Base-by-base conservation (phyloP, 495 filamentous ascomycete genomes). In the Neurospora intermedia region DNA sequence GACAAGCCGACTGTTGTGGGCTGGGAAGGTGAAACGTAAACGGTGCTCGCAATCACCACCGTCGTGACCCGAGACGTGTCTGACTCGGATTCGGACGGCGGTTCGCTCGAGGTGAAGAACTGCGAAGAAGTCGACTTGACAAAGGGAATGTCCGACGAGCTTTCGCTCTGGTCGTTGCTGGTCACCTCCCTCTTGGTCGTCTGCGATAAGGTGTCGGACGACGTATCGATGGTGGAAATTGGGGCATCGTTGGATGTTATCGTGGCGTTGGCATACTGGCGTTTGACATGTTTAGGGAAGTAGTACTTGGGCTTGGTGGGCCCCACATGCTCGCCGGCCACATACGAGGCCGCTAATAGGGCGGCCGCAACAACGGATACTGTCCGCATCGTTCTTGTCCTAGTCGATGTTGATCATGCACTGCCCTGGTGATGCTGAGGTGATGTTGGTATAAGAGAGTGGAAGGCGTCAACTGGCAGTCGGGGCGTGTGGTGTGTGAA, bases 251-350 rank as follows among this genome's bases (percentile, higher is more conserved):
- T 20, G 71, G 80, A 82, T 23, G 83, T 83, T 62, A 85, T 83
- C 15, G 85, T 87, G 62, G 78, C 76, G 74, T 88, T 87, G 77
- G 80, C 81, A 71, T 85, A 81, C 62, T 85, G 83, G 43, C 89
- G 86, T 81, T 88, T 90, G 73, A 90, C 82, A 59, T 90, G 84
- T 54, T 83, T 82, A 11, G 88, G 89, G 74, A 89, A 89, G 80
- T 91, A 90, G 75, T 85, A 85, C 76, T 81, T 85, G 8, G 88
- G 88, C 76, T 78, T 80, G 48, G 86, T 2, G 54, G 18, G 54
- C 54, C 18, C 81, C 38, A 82, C 77, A 41, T 85, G 83, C 66
- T 76, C 43, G 41, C 77, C 81, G 71, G 82, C 84, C 62, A 87
- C 80, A 27, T 86, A 83, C 72, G 87, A 82, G 75, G 85, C 81